Conservation (phyloP, 345 rosid species). For the Mercurialis annua region DNA sequence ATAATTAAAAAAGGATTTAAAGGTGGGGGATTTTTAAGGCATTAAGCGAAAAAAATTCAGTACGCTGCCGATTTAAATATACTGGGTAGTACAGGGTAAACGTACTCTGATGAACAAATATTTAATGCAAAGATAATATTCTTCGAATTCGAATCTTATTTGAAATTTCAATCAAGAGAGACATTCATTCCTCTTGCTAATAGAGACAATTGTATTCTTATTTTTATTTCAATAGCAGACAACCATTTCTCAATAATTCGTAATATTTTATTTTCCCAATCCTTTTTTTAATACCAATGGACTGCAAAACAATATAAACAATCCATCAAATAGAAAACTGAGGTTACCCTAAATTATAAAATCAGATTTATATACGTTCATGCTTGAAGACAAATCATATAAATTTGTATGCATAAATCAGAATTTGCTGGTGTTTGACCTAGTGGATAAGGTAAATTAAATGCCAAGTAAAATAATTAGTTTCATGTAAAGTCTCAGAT, state of each 20-base stretch:
- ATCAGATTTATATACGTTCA: no score
- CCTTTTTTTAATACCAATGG: no score
- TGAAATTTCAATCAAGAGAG: background rate
- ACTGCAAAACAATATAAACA: no score
- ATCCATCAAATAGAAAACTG: background rate
- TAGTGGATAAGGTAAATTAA: background rate
- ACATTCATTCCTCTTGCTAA: slow-evolving; percentile 7
- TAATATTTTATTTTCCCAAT: no score
- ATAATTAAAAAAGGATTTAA: no score
- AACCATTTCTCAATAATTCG: background rate
- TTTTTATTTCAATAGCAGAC: slow-evolving; percentile 2
- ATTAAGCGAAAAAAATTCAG: no score
- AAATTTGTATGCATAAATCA: no score
- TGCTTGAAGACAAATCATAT: no score
- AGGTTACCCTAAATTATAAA: background rate
- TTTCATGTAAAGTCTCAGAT: background rate
- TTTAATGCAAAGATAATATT: background rate
- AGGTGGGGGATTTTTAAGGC: no score
- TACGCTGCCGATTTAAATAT: no score
- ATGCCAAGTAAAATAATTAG: background rate
- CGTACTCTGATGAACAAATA: no score
- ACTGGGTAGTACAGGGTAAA: no score
- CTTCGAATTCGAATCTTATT: slow-evolving; percentile 15
- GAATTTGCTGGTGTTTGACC: background rate
- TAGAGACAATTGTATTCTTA: background rate